Evolutionary conservation across 2,329 filamentous ascomycete species (phyloP), one percentile per base, ranked within the genome.

Genomic region (Dothistroma septosporum): DNA sequence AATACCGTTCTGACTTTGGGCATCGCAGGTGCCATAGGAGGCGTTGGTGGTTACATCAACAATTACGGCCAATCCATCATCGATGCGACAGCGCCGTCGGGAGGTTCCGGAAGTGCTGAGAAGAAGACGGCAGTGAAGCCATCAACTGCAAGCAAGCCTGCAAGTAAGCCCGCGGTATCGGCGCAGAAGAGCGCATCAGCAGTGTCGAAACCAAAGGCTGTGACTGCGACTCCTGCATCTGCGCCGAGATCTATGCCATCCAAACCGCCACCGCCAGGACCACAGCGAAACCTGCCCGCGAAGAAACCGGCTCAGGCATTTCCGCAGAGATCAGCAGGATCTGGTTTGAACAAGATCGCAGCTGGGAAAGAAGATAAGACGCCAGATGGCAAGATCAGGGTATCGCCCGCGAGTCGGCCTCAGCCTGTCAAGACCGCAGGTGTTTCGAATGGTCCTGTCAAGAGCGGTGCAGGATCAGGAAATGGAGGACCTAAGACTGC

Each of bases 1-100:
- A 53, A 52, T 58, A 55, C 62, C 66, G 69, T 37, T 61, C 58
- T 64, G 59, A 66, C 59, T 56, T 53, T 62, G 75, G 73, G 69
- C 54, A 71, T 76, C 24, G 66, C 67, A 66, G 72, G 72, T 53
- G 67, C 70, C 28, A 71, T 76, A 44, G 65, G 64, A 7, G 70
- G 72, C 33, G 69, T 73, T 6, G 73, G 73, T 22, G 65, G 67
- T 32, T 71, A 69, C 52, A 72, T 76, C 66, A 74, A 74, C 59
- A 62, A 58, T 49, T 74, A 75, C 61, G 74, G 73, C 56, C 63
- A 73, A 46, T 61, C 63, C 19, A 67, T 74, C 37, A 68, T 67
- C 57, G 66, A 63, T 22, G 66, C 70, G 4, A 71, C 72, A 53
- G 70, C 73, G 8, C 70, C 73, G 19, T 68, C 72, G 49, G 70